Percentiles rank a stretch among this genome's conserved stretches.
Conservation (phyloP, 2,329 filamentous ascomycete species). For the Helminthosporium solani region DNA sequence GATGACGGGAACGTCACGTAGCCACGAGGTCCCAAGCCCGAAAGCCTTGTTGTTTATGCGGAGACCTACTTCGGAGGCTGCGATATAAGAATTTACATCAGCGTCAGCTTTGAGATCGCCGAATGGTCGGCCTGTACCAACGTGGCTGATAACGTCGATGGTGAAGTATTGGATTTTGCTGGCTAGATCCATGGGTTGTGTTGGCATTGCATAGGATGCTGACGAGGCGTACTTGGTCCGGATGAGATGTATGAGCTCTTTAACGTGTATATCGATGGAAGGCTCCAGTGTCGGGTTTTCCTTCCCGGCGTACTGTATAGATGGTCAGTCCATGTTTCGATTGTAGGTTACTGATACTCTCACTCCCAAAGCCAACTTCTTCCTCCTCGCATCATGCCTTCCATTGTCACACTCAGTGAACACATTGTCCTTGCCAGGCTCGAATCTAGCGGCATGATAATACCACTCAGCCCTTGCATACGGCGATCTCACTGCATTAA, state of each 20-base stretch:
- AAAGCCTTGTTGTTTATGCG: conserved; percentile 29
- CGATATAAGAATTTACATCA: conserved; percentile 51
- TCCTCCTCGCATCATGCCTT: conserved; percentile 46
- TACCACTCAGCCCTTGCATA: conserved; percentile 45
- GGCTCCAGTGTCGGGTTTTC: conserved; percentile 55
- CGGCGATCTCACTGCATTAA: conserved; percentile 43
- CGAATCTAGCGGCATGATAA: conserved; percentile 50
- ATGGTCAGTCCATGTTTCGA: conserved; percentile 1
- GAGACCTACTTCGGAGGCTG: conserved; percentile 45
- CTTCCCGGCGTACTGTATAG: conserved; percentile 53
- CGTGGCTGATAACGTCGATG: conserved; percentile 56
- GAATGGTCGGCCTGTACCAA: conserved; percentile 56
- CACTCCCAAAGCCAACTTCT: conserved; percentile 55
- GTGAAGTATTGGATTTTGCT: conserved; percentile 55
- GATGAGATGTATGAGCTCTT: conserved; percentile 52
- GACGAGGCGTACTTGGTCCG: conserved; percentile 46
- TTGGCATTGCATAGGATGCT: conserved; percentile 15
- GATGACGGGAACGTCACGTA: conserved; percentile 25
- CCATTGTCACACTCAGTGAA: conserved; percentile 54
- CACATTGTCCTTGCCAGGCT: conserved; percentile 56
- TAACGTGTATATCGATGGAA: conserved; percentile 51
- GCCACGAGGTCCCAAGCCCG: conserved; percentile 29
- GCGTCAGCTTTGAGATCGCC: conserved; percentile 53
- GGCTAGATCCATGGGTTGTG: conserved; percentile 50
- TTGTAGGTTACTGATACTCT: neutral